Base-by-base conservation (phyloP, 2,329 filamentous ascomycete species). In the Pseudogymnoascus sp. region DNA sequence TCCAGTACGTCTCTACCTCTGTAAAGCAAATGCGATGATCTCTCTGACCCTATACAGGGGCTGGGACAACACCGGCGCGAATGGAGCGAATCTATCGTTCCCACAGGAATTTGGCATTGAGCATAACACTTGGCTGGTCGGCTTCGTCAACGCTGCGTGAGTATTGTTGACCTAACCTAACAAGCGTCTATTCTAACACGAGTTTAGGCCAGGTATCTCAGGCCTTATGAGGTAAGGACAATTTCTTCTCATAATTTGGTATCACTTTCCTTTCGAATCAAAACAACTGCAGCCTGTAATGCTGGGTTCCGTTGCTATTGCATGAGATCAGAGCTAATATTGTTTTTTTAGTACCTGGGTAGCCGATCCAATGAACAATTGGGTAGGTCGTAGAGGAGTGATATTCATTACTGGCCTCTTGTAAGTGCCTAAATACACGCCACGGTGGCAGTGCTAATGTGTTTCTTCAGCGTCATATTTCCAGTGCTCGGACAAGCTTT, bases 331-430 rank as follows among this genome's bases (percentile, higher is more conserved):
- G 62, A 75, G 74, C 81, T 81, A 0, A 42, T 42, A 42, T 42
- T 81, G 71, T 30, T 66, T 79, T 79, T 36, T 33, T 8, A 84
- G 84, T 9, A 85, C 83, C 70, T 88, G 85, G 86, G 72, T 86
- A 12, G 85, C 84, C 0, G 86, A 88, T 64, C 84, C 84, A 5
- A 70, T 82, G 35, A 87, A 87, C 70, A n/a, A 84, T 65, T 82
- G 77, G 70, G 82, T 89, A 64, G 86, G 86, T n/a, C 82, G 86
- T 64, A 78, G 86, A 7, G 85, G 85, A 61, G 86, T 84, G 33
- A 91, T 92, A 65, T 92, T 91, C 74, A 77, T 90, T 63, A 85
- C 88, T 3, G 89, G 87, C 58, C 83, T 88, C 65, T 86, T 92
- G 70, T 89, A 42, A 22, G 39, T 42, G 9, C 16, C 16, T 4